Base-by-base conservation (phyloP, 164 flowering plant species). In the Piper betle region DNA sequence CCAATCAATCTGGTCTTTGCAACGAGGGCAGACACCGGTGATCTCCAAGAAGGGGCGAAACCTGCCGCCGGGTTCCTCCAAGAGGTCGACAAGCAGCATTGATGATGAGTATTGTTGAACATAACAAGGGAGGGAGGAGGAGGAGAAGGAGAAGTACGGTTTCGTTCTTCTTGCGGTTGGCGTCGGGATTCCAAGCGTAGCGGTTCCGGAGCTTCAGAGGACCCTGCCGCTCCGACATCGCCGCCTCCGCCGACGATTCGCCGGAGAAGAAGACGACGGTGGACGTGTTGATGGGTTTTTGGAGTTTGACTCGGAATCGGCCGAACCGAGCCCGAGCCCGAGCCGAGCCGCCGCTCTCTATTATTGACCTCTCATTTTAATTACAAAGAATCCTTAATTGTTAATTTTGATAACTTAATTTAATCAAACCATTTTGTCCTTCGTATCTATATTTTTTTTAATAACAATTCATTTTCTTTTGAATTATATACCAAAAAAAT, bases 1-100 rank as follows among this genome's bases (percentile, higher is more conserved):
- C 99, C 99, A 93, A 37, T 88, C 87, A 57, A 93, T 90, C 75
- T 93, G 99, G 3, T 81, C 94, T 68, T 68, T 85, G 59, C 99
- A 93, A 4, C 95, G 81, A n/a, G 48, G 68, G 69, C 97, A 88
- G 0, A 93, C 91, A 12, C 99, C 96, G 4, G 95, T 91, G 19
- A 90, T 71, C 52, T 88, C 93, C 0, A 97, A 83, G 50, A 39
- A 75, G 0, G 97, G 99, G 57, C 80, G 80, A 6, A 80, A 71
- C 75, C 63, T 82, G 19, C 97, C 96, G 56, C 99, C 99, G 4
- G 80, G 75, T 74, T 90, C 99, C 98, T 92, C 71, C 20, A 60
- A 12, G 19, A 10, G 42, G 33, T 19, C 46, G 37, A 3, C 38
- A 25, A 39, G 18, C 48, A 60, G 12, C 20, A 64, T 11, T 38